phyloP scores from a whole-genome alignment of 495 filamentous ascomycete genomes.

The Sordaria brevicollis region DNA sequence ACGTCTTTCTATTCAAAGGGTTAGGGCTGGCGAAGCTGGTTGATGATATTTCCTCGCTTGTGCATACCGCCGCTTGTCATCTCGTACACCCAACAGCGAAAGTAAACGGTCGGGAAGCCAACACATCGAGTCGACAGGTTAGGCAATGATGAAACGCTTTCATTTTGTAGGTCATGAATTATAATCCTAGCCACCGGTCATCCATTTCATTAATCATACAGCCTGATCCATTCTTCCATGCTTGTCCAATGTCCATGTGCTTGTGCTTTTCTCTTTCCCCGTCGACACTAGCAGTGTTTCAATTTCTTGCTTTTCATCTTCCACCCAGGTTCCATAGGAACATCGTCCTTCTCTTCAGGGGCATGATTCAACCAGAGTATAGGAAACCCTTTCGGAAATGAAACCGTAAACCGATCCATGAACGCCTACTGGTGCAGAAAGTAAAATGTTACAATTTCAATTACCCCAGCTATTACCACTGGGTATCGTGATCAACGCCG shows the following conservation, averaged over 20 bases:
- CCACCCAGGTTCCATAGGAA: no score
- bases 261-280: not conserved
- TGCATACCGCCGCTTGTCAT: no score
- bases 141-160: not conserved
- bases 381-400: no score
- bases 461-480: not conserved
- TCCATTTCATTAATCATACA: not conserved
- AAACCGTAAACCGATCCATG: not conserved
- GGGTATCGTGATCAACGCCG: not conserved
- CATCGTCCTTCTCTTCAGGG: no score
- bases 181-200: not conserved
- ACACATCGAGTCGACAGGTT: not conserved
- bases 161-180: not conserved
- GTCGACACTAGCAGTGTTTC: not conserved
- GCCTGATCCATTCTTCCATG: not conserved
- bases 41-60: not conserved
- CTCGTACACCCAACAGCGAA: no score
- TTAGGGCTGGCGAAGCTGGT: no score
- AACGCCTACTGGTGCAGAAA: not conserved
- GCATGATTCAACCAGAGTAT: no score
- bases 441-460: not conserved
- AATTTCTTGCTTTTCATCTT: not conserved
- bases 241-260: not conserved
- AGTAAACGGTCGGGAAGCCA: no score
- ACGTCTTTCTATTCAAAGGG: no score